phyloP scores from a whole-genome alignment of 148 eudicot genomes.

The Rhododendron kiyosumense region DNA sequence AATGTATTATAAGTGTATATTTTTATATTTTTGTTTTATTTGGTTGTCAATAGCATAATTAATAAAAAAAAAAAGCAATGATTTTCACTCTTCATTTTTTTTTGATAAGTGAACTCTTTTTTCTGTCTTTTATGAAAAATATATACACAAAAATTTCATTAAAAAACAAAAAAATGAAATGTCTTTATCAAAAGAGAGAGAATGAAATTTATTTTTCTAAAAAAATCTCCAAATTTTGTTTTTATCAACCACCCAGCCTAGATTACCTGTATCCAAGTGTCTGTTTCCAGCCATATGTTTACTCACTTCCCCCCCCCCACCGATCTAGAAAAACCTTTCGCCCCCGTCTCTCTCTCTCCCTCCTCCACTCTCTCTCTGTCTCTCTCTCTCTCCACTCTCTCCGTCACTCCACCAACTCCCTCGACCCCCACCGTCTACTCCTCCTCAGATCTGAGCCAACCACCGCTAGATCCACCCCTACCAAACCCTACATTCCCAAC shows the following conservation, averaged over 20 bases:
- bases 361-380: background rate
- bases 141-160: too few relatives aligned
- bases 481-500: slow-evolving; percentile 20
- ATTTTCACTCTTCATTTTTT: too few relatives aligned
- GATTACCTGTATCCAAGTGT: background rate
- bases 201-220: too few relatives aligned
- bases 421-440: background rate
- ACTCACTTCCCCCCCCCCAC: background rate
- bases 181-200: too few relatives aligned
- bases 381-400: background rate
- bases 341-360: background rate
- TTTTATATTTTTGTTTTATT: too few relatives aligned
- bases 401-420: background rate
- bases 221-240: background rate
- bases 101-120: too few relatives aligned
- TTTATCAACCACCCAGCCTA: background rate
- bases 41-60: background rate
- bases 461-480: slow-evolving; percentile 17
- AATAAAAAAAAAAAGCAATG: too few relatives aligned
- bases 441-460: slow-evolving; percentile 18
- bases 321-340: background rate
- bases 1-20: too few relatives aligned
- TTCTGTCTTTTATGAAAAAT: too few relatives aligned
- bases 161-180: too few relatives aligned
- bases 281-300: background rate